Conservation (phyloP, 164 flowering plant species). For the Kalanchoe fedtschenkoi region DNA sequence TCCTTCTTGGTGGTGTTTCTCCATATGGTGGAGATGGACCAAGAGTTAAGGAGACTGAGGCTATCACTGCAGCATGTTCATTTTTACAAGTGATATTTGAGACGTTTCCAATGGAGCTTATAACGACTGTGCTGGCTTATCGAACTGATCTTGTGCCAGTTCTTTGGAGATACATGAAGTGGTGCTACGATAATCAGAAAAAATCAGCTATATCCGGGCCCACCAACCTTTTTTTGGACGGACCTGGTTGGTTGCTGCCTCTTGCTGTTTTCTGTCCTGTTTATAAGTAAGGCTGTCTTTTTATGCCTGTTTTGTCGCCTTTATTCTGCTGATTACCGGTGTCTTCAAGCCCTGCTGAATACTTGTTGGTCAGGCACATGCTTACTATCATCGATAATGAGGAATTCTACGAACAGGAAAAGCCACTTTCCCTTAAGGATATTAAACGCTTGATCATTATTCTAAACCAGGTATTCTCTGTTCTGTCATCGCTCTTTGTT, state of each 20-base stretch:
- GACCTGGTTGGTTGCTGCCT: constrained; percentile 89
- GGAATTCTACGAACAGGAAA: constrained; percentile 91
- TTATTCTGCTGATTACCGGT: not conserved
- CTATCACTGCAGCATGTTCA: constrained; percentile 78
- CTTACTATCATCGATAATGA: constrained; percentile 88
- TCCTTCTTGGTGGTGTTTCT: constrained; percentile 46
- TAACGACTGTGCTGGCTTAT: constrained; percentile 81
- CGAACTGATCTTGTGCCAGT: constrained; percentile 83
- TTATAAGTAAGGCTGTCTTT: constrained; percentile 55
- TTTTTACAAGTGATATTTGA: constrained; percentile 71
- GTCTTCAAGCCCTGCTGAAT: not conserved
- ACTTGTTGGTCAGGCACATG: constrained; percentile 67
- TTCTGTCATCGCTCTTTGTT: not conserved
- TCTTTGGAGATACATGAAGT: constrained; percentile 86
- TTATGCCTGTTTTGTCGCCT: not conserved
- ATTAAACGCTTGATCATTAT: constrained; percentile 63
- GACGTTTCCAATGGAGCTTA: constrained; percentile 60
- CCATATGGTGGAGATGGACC: constrained; percentile 22
- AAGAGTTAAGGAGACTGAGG: constrained; percentile 46
- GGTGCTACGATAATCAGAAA: constrained; percentile 66
- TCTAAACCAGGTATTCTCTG: constrained; percentile 54
- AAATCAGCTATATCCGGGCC: constrained; percentile 66
- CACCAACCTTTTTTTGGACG: constrained; percentile 46
- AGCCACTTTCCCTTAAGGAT: constrained; percentile 74
- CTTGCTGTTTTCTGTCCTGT: constrained; percentile 91